Evolutionary conservation across 1,284 basidiomycete genomes (phyloP).

Genomic region (Neolentinus lepideus): DNA sequence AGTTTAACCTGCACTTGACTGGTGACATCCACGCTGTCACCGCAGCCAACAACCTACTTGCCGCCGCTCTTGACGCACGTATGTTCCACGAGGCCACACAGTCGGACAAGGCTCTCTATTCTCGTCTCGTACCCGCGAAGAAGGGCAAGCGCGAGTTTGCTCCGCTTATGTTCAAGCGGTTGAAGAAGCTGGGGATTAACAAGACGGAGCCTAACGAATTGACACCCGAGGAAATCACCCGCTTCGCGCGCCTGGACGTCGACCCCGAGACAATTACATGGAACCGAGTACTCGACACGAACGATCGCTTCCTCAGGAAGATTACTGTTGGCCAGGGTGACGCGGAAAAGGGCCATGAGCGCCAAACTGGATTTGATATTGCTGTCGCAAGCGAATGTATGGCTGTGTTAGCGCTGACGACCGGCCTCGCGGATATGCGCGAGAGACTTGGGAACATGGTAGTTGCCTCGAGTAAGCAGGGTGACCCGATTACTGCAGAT

Average conservation of each 20-base stretch:
- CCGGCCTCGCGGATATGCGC: slow-evolving; percentile 88
- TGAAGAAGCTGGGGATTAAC: slow-evolving; percentile 92
- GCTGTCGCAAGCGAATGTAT: slow-evolving; percentile 97
- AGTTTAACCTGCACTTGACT: slow-evolving; percentile 96
- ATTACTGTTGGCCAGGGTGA: slow-evolving; percentile 88
- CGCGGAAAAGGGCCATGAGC: slow-evolving; percentile 87
- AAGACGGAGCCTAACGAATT: slow-evolving; percentile 92
- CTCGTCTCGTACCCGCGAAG: slow-evolving; percentile 86
- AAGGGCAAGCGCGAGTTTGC: slow-evolving; percentile 95
- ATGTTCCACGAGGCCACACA: slow-evolving; percentile 99
- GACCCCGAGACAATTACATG: slow-evolving; percentile 93
- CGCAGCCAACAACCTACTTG: slow-evolving; percentile 97
- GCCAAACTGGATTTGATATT: slow-evolving; percentile 94
- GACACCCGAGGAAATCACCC: slow-evolving; percentile 87
- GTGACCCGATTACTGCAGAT: slow-evolving; percentile 93
- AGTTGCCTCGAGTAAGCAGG: slow-evolving; percentile 89
- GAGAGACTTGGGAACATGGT: slow-evolving; percentile 92
- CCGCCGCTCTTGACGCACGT: slow-evolving; percentile 93
- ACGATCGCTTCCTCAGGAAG: slow-evolving; percentile 95
- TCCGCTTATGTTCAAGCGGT: slow-evolving; percentile 92
- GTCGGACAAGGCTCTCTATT: slow-evolving; percentile 92
- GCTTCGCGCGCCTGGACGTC: slow-evolving; percentile 90
- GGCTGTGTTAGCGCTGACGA: slow-evolving; percentile 94
- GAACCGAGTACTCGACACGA: slow-evolving; percentile 96
- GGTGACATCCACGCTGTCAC: slow-evolving; percentile 98